A percentile compares a stretch with the other conserved stretches of the same genome.
These are phyloP conservation scores for Citropsis articulata DNA, from an alignment of 345 rosid genomes.

Conservation along the genomic window DNA sequence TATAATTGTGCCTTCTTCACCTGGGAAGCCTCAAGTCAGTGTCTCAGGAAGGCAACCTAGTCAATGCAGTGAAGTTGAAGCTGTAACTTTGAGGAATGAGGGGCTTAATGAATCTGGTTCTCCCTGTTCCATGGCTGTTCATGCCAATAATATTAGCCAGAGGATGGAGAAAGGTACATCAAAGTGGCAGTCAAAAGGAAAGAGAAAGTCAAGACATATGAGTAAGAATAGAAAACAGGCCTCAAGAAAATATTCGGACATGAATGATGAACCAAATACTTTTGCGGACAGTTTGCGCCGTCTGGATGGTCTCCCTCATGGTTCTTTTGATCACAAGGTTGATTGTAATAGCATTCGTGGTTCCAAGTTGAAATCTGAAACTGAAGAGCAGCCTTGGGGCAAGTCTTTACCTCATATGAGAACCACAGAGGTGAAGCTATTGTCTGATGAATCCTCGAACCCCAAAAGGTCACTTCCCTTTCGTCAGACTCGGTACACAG, in stretches of 20 bases:
- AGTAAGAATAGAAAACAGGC: slow-evolving; percentile 63
- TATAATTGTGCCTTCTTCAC: slow-evolving; percentile 27
- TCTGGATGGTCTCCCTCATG: slow-evolving; percentile 34
- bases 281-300: slow-evolving; percentile 26
- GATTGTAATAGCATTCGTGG: slow-evolving; percentile 24
- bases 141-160: slow-evolving; percentile 37
- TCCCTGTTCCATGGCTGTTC: slow-evolving; percentile 28
- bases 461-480: slow-evolving; percentile 56
- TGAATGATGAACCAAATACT: slow-evolving; percentile 42
- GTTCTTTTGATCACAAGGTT: slow-evolving; percentile 33
- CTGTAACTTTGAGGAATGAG: slow-evolving; percentile 38
- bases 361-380: slow-evolving; percentile 22
- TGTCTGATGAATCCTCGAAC: slow-evolving; percentile 33
- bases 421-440: slow-evolving; percentile 32
- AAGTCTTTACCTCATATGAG: slow-evolving; percentile 31
- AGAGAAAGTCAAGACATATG: slow-evolving; percentile 83
- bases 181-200: slow-evolving; percentile 93
- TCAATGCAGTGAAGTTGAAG: slow-evolving; percentile 47
- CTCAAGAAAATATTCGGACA: slow-evolving; percentile 41
- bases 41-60: slow-evolving; percentile 41
- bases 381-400: slow-evolving; percentile 39
- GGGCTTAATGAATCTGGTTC: slow-evolving; percentile 43
- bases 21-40: slow-evolving; percentile 40
- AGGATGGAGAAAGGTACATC: slow-evolving; percentile 64
- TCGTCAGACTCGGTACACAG: slow-evolving; percentile 53